These are phyloP conservation scores for Avena sativa DNA, from an alignment of 176 grass and related monocot genomes.

Conservation along the genomic window DNA sequence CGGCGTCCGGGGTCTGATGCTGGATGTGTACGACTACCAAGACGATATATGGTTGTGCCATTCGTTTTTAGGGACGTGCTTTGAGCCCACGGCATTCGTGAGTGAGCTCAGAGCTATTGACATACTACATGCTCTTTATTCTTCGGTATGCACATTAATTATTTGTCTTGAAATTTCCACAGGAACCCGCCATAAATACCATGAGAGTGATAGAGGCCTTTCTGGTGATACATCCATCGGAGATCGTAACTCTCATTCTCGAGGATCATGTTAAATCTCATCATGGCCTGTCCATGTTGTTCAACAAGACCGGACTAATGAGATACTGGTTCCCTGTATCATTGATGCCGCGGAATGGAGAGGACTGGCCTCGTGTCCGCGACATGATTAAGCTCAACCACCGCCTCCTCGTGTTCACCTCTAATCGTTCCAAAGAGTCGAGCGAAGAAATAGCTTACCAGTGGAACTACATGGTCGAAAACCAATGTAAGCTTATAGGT, in stretches of 20 bases:
- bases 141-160: not conserved
- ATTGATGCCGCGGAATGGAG: conserved; percentile 71
- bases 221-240: conserved; percentile 71
- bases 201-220: conserved; percentile 79
- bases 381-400: conserved; percentile 75
- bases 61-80: conserved; percentile 71
- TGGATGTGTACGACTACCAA: conserved; percentile 86
- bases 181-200: conserved; percentile 87
- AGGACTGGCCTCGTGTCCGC: conserved; percentile 80
- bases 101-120: conserved; percentile 29
- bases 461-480: conserved; percentile 98
- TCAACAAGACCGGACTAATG: conserved; percentile 64
- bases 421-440: conserved; percentile 64
- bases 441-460: conserved; percentile 91
- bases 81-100: conserved; percentile 85
- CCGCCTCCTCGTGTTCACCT: conserved; percentile 83
- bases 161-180: not conserved
- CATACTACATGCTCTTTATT: not conserved
- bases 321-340: conserved; percentile 92
- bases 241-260: conserved; percentile 81
- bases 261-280: conserved; percentile 79
- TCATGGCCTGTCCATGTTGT: conserved; percentile 77
- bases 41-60: conserved; percentile 87
- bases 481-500: conserved; percentile 65
- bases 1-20: conserved; percentile 80